These are phyloP conservation scores for Tuctoria greenei DNA, from an alignment of 176 grass and related monocot genomes.

Conservation along the genomic window DNA sequence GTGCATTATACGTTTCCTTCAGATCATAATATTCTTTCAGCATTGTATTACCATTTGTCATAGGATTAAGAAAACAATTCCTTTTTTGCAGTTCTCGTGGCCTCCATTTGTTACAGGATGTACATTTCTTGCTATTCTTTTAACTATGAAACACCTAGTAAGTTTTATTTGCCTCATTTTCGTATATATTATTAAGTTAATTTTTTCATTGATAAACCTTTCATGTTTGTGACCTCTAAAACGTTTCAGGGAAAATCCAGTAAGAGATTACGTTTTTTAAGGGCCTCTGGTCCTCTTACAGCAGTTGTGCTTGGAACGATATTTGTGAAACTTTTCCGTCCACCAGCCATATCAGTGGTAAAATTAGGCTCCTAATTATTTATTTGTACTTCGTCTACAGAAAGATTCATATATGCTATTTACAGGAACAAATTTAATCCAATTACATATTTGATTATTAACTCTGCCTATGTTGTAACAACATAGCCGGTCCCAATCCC, in stretches of 20 bases:
- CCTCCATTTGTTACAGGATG: conserved; percentile 92
- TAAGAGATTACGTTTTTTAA: conserved; percentile 69
- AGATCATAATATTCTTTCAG: conserved; percentile 1
- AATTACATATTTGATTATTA: too few species aligned
- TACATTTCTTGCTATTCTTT: conserved; percentile 70
- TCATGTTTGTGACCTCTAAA: conserved; percentile 25
- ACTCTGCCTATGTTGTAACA: too few species aligned
- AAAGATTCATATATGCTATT: not conserved
- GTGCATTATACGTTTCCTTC: not conserved
- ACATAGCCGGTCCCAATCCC: too few species aligned
- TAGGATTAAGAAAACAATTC: conserved; percentile 31
- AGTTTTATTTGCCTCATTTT: conserved; percentile 27
- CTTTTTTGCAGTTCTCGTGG: conserved; percentile 80
- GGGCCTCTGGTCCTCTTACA: conserved; percentile 84
- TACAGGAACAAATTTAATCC: not conserved
- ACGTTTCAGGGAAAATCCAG: conserved; percentile 77
- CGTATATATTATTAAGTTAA: not conserved
- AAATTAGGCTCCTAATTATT: conserved; percentile 44
- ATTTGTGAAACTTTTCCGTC: conserved; percentile 91
- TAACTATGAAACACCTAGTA: conserved; percentile 82
- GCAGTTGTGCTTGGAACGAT: conserved; percentile 82
- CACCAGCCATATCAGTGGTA: conserved; percentile 86
- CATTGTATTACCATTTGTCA: conserved; percentile 5
- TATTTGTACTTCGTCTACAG: not conserved
- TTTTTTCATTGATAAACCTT: not conserved